Evolutionary conservation across 257 asterid genomes (phyloP).

Genomic region (Pogostemon cablin): DNA sequence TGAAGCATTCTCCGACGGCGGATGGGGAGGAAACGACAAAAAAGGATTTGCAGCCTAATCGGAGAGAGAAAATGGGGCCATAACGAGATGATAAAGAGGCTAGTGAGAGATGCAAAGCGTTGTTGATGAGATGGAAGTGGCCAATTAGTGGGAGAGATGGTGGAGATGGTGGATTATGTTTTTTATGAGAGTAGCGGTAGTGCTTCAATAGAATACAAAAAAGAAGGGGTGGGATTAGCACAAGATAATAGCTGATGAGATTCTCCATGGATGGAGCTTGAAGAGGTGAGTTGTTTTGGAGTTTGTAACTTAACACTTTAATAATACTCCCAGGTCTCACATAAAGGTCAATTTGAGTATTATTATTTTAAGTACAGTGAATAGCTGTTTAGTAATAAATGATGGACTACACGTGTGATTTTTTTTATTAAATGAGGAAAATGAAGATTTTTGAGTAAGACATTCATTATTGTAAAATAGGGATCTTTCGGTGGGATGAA

Average conservation of each 20-base stretch:
- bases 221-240: background rate
- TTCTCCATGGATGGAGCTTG: conserved; percentile 27
- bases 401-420: no score
- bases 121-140: conserved; percentile 58
- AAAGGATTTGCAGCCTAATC: conserved; percentile 41
- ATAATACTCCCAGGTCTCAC: no score
- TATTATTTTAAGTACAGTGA: no score
- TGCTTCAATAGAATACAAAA: conserved; percentile 23
- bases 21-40: conserved; percentile 56
- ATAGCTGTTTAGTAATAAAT: no score
- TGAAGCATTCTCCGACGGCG: conserved; percentile 20
- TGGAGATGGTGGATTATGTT: conserved; percentile 51
- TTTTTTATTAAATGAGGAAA: no score
- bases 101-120: conserved; percentile 39
- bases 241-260: conserved; percentile 17
- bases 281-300: no score
- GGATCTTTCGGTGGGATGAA: no score
- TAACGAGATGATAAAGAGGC: conserved; percentile 39
- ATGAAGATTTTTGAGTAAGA: no score
- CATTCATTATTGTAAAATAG: no score
- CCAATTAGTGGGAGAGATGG: conserved; percentile 57
- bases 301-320: no score
- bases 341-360: no score
- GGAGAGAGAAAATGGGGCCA: conserved; percentile 53
- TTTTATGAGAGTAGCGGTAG: background rate